A percentile compares a stretch with the other conserved stretches of the same genome.
These are phyloP conservation scores for Rhodocollybia butyracea DNA, from an alignment of 768 basidiomycete species.

Conservation along the genomic window DNA sequence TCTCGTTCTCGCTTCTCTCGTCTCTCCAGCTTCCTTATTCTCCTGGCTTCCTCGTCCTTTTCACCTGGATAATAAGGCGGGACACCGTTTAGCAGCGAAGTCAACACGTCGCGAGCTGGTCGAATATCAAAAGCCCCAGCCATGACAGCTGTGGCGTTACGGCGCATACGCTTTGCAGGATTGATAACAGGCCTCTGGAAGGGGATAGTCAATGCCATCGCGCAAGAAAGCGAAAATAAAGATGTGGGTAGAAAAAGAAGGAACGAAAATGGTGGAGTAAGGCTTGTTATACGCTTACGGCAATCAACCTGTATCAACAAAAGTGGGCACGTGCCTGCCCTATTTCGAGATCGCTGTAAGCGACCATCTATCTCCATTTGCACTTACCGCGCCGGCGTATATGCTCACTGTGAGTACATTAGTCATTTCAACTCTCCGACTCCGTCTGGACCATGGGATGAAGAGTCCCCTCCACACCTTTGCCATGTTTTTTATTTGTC, in stretches of 20 bases:
- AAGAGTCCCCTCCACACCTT: neutral
- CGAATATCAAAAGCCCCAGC: constrained; percentile 71
- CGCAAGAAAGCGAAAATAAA: constrained; percentile 13
- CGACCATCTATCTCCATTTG: constrained; percentile 6
- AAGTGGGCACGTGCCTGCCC: constrained; percentile 37
- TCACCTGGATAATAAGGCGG: constrained; percentile 62
- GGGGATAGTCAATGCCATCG: constrained; percentile 32
- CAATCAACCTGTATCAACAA: constrained; percentile 45
- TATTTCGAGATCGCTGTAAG: constrained; percentile 1
- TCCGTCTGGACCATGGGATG: neutral
- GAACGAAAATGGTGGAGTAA: constrained; percentile 42
- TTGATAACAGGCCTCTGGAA: constrained; percentile 26
- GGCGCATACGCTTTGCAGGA: constrained; percentile 41
- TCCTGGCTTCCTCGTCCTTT: constrained; percentile 53
- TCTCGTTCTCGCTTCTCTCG: constrained; percentile 52
- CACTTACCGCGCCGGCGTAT: neutral
- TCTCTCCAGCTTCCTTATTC: constrained; percentile 53
- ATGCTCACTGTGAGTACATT: neutral
- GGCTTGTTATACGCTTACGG: constrained; percentile 48
- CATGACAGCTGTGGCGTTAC: constrained; percentile 74
- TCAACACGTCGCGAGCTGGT: constrained; percentile 71
- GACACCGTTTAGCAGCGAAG: constrained; percentile 76
- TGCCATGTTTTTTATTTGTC: neutral
- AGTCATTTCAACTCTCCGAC: too few species aligned
- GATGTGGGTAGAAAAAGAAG: constrained; percentile 30